Percentiles rank a stretch among this genome's conserved stretches.
Conservation (phyloP, 345 rosid species). For the Eucalyptus melliodora region DNA sequence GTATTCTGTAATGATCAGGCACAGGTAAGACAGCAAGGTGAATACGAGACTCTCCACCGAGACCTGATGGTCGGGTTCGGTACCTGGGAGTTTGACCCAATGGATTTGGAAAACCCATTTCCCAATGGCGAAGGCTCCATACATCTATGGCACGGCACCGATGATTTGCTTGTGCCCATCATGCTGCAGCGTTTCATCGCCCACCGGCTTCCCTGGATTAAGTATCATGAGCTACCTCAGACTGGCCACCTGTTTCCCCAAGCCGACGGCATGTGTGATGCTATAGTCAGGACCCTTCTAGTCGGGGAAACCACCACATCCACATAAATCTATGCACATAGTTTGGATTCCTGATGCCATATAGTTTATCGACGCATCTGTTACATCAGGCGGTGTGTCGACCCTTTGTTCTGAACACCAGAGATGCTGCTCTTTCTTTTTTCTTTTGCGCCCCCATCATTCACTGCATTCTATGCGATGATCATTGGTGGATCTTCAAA, state of each 20-base stretch:
- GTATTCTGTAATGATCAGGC: background rate
- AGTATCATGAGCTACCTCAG: slow-evolving; percentile 40
- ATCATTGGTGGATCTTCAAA: background rate
- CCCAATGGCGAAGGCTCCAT: slow-evolving; percentile 33
- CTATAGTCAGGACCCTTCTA: slow-evolving; percentile 26
- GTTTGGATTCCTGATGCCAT: background rate
- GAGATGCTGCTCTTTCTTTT: background rate
- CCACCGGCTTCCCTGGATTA: slow-evolving; percentile 46
- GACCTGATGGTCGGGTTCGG: slow-evolving; percentile 42
- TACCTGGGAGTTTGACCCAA: slow-evolving; percentile 51
- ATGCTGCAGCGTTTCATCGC: slow-evolving; percentile 40
- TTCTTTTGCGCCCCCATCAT: background rate
- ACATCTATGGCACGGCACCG: slow-evolving; percentile 59
- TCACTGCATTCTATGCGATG: background rate
- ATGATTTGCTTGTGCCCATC: slow-evolving; percentile 35
- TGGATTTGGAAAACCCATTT: slow-evolving; percentile 31
- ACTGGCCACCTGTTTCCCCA: slow-evolving; percentile 44
- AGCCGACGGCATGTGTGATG: slow-evolving; percentile 23
- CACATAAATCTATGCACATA: background rate
- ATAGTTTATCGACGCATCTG: background rate
- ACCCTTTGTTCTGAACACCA: background rate
- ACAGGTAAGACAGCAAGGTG: slow-evolving; percentile 46
- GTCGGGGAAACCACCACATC: background rate
- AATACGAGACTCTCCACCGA: slow-evolving; percentile 27
- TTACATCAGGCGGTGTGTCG: background rate